Base-by-base conservation (phyloP, 345 rosid species). In the Bretschneidera sinensis region DNA sequence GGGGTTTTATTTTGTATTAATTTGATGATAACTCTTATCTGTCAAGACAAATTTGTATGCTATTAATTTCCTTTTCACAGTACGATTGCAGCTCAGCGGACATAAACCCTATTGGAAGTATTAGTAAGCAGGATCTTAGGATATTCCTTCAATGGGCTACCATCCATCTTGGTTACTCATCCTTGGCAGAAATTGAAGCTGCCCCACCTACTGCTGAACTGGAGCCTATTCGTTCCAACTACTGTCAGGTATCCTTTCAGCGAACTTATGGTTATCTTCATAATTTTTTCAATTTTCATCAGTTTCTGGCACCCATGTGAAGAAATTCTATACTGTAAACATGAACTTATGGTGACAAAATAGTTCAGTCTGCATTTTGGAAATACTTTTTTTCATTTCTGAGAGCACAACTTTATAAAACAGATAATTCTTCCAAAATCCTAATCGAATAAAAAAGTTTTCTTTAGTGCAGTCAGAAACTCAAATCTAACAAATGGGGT, bases 171-270 rank as follows among this genome's bases (percentile, higher is more conserved):
- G 89, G 96, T 34, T 95, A 83, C 78, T 73, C 85, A 59, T 95
- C 99, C 66, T 74, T 95, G 78, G 87, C 89, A 65, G 92, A 83
- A 28, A 73, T 88, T 18, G 97, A 91, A 86, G 89, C 95, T 61
- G 97, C 97, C 69, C 99, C 99, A 45, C 99, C 99, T 34, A 88
- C 99, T 20, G 99, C 98, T 24, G 96, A 89, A 69, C 77, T 89
- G 58, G 96, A 92, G 82, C 98, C 98, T 7, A 89, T 86, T 61
- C 96, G 95, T 64, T 80, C 92, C n/a, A 74, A 89, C 79, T 92
- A 92, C 70, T 75, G 80, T 71, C 98, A 92, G 85, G 98, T 92
- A 60, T 57, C 15, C 13, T 56, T 34, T 54, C 59, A 50, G 16
- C 11, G 10, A 2, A 28, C 5, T 28, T 28, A 28, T n/a, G 5